Evolutionary conservation across 2,329 filamentous ascomycete genomes (phyloP), one percentile per base, ranked within the genome.

Genomic region (Scolecobasidium constrictum): DNA sequence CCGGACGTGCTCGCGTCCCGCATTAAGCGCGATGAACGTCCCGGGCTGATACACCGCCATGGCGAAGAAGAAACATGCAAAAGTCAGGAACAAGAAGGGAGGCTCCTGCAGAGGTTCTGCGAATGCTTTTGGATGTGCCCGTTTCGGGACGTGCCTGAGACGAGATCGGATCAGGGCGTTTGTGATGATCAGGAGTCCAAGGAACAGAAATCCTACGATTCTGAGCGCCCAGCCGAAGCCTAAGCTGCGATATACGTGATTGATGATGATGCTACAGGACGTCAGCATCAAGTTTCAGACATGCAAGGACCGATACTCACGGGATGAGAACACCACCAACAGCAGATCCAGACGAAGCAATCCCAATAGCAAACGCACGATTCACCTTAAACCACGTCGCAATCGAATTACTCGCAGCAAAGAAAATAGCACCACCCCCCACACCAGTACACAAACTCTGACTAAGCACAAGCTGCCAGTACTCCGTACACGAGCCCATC

Each of bases 341-440:
- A 2, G 62, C 63, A 3, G 66, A 67, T 22, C 86, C 88, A 0
- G 83, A 82, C 2, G 81, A 78, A 5, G 86, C 86, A 38, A 94
- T 67, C 11, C 88, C 88, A 1, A 83, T 93, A 2, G 87, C 86
- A 45, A 86, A 71, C 4, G 83, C 88, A 15, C 88, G 78, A 39
- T 78, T 78, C 4, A 66, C 64, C 19, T 77, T 72, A 69, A 95
- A 95, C 67, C 77, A 94, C 59, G 94, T 87, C 1, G 84, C 83
- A 4, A 94, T 73, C 3, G 83, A 77, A 1, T 83, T 78, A 48
- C 94, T 74, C 16, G 37, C 37, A 22, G 64, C 66, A 38, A 66
- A 67, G 55, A 73, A 72, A 43, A 75, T 59, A 38, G 68, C 58
- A 19, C 63, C 63, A 6, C 69, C 62, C 1, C 71, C 72, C 38